A percentile compares a stretch with the other conserved stretches of the same genome.
phyloP scores from a whole-genome alignment of 2,329 filamentous ascomycete species.

The Simplicillium aogashimaense region DNA sequence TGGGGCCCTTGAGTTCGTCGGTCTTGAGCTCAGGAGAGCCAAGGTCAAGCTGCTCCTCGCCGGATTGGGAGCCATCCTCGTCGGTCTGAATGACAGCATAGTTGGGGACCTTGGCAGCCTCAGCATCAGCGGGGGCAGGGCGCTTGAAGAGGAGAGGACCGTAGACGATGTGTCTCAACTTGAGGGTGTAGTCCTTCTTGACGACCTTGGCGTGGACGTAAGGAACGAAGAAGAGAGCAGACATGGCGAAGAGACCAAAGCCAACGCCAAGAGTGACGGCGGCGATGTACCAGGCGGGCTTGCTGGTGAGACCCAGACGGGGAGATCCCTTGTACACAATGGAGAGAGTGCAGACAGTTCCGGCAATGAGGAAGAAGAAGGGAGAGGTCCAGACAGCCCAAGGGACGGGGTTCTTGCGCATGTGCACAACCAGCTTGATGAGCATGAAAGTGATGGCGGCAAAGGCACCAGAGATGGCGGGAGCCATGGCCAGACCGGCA shows the following conservation, averaged over 20 bases:
- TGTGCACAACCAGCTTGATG: slow-evolving; percentile 61
- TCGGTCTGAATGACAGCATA: slow-evolving; percentile 68
- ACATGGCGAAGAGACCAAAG: slow-evolving; percentile 45
- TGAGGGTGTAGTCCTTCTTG: slow-evolving; percentile 56
- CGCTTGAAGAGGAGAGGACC: slow-evolving; percentile 58
- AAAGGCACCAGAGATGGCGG: slow-evolving; percentile 54
- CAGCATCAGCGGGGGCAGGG: slow-evolving; percentile 38
- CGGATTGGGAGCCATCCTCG: slow-evolving; percentile 23
- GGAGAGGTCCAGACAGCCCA: slow-evolving; percentile 68
- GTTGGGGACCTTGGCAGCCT: slow-evolving; percentile 54
- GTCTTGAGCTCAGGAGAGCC: slow-evolving; percentile 20
- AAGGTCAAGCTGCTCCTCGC: slow-evolving; percentile 5
- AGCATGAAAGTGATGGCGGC: slow-evolving; percentile 60
- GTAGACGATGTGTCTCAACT: slow-evolving; percentile 50
- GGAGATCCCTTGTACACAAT: slow-evolving; percentile 77
- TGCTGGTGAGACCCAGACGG: slow-evolving; percentile 53
- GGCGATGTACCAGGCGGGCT: slow-evolving; percentile 57
- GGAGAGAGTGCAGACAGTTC: slow-evolving; percentile 63
- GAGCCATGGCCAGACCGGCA: slow-evolving; percentile 62
- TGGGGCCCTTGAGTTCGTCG: slow-evolving; percentile 14
- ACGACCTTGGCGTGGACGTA: slow-evolving; percentile 57
- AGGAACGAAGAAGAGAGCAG: slow-evolving; percentile 64
- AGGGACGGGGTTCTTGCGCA: slow-evolving; percentile 59
- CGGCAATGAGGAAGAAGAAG: slow-evolving; percentile 69
- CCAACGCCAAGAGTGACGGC: slow-evolving; percentile 57